phyloP scores from a whole-genome alignment of 768 basidiomycete species.

The Naganishia friedmannii region DNA sequence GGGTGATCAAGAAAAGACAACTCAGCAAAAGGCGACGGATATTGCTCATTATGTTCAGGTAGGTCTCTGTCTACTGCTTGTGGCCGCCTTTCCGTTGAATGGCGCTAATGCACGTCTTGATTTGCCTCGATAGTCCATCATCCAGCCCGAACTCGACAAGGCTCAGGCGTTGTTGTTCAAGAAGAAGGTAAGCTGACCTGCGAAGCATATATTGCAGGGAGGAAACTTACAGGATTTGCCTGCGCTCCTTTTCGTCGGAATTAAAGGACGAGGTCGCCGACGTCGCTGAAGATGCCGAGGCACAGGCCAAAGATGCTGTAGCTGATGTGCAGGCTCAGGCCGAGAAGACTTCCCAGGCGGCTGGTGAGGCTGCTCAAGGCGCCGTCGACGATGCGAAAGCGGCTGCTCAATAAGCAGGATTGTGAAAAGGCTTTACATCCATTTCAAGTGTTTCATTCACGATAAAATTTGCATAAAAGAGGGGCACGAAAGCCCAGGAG shows the following conservation, averaged over 20 bases:
- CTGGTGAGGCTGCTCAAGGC: not conserved
- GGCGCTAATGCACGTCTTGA: not conserved
- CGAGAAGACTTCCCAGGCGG: not conserved
- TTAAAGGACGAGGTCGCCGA: conserved; percentile 1
- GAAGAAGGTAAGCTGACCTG: conserved; percentile 23
- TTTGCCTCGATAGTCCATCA: conserved; percentile 5
- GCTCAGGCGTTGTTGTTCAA: conserved; percentile 25
- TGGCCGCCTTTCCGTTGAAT: too few relatives aligned
- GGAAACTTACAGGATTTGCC: too few relatives aligned
- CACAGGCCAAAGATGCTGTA: not conserved
- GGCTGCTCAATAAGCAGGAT: conserved; percentile 1
- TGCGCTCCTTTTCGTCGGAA: not conserved
- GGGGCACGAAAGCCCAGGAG: not conserved
- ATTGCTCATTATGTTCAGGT: conserved; percentile 32
- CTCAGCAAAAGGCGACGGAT: conserved; percentile 28
- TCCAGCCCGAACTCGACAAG: conserved; percentile 29
- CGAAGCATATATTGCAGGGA: not conserved
- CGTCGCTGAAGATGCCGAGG: conserved; percentile 6
- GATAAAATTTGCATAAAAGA: not conserved
- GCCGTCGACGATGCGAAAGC: not conserved
- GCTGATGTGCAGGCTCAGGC: not conserved
- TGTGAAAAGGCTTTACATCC: not conserved
- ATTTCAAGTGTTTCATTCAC: not conserved
- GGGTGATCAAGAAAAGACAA: conserved; percentile 25
- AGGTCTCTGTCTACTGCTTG: not conserved